Percentiles rank a stretch among this genome's conserved stretches.
Conservation (phyloP, 257 asterid genomes). For the Fraxinus cuspidata region DNA sequence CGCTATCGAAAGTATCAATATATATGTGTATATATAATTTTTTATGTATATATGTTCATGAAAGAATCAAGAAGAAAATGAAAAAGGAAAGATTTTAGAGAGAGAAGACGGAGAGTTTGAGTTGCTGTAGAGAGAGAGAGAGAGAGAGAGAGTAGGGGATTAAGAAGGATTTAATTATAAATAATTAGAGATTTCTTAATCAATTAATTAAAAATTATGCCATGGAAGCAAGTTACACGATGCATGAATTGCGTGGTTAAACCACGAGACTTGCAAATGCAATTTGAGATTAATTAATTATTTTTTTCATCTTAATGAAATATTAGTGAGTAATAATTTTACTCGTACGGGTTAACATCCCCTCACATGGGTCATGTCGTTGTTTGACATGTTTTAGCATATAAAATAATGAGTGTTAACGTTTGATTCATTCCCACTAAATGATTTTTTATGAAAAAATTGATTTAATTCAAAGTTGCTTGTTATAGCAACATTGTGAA, state of each 20-base stretch:
- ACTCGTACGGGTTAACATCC: no score
- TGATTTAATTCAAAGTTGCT: no score
- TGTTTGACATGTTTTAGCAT: no score
- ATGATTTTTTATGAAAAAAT: no score
- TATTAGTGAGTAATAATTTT: neutral
- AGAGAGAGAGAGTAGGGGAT: neutral
- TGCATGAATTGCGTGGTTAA: conserved; percentile 26
- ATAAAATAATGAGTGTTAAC: no score
- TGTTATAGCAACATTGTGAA: no score
- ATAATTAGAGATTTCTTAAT: conserved; percentile 20
- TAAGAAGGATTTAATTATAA: neutral
- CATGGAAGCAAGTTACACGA: conserved; percentile 23
- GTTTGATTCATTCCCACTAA: no score
- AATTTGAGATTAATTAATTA: neutral
- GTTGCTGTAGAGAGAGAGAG: conserved; percentile 2
- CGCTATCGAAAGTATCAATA: conserved; percentile 28
- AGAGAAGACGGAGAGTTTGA: conserved; percentile 24
- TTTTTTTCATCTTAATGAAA: neutral
- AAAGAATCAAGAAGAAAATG: neutral
- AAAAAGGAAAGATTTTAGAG: conserved; percentile 24
- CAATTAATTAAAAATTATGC: conserved; percentile 2
- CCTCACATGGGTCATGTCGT: no score
- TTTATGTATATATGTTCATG: conserved; percentile 5
- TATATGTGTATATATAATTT: neutral
- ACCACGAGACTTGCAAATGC: conserved; percentile 39